These are phyloP conservation scores for Suillus hirtellus DNA, from an alignment of 768 basidiomycete genomes.

Conservation along the genomic window DNA sequence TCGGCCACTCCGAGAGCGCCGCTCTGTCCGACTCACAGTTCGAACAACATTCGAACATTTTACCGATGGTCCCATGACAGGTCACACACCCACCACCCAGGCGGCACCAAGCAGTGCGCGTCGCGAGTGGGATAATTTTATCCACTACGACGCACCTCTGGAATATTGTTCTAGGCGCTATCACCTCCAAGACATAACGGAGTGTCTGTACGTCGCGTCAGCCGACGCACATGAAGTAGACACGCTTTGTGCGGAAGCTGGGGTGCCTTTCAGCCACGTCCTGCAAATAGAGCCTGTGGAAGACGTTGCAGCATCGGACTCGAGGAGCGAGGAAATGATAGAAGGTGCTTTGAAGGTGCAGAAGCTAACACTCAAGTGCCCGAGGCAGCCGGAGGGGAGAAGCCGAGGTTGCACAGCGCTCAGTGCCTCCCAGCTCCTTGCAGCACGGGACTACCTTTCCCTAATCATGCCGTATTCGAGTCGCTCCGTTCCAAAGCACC, in stretches of 20 bases:
- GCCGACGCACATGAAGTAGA: conserved; percentile 17
- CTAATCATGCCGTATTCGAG: conserved; percentile 37
- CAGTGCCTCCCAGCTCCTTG: conserved; percentile 36
- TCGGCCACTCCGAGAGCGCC: conserved; percentile 15
- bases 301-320: neutral
- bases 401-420: conserved; percentile 23
- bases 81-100: neutral
- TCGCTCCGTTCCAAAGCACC: conserved; percentile 9
- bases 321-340: conserved; percentile 7
- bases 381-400: neutral
- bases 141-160: neutral
- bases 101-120: neutral
- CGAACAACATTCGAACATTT: conserved; percentile 12
- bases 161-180: neutral
- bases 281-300: conserved; percentile 16
- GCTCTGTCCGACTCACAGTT: conserved; percentile 13
- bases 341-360: neutral
- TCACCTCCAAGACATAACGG: conserved; percentile 17
- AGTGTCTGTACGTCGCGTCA: conserved; percentile 22
- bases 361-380: conserved; percentile 11
- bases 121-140: conserved; percentile 8
- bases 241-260: conserved; percentile 15
- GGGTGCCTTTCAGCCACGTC: conserved; percentile 23
- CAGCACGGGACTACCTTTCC: conserved; percentile 45
- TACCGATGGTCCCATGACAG: neutral